Percentiles rank a stretch among this genome's conserved stretches.
phyloP scores from a whole-genome alignment of 2,329 filamentous ascomycete species.

The Ophiostoma ulmi region DNA sequence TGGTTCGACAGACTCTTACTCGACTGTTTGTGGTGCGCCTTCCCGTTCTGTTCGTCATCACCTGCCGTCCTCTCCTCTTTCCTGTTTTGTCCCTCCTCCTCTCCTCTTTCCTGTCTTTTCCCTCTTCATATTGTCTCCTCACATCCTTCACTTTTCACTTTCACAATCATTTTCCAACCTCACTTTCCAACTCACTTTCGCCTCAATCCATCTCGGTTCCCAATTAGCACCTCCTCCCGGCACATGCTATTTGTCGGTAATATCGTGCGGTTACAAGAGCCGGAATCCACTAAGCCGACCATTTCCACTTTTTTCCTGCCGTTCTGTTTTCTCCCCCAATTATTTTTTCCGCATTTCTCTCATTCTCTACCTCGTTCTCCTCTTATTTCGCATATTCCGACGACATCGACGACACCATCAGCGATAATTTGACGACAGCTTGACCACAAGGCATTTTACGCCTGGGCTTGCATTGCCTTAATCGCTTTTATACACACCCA shows the following conservation, averaged over 20 bases:
- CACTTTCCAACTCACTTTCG: slow-evolving; percentile 7
- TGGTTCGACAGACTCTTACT: slow-evolving; percentile 18
- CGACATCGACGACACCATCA: slow-evolving; percentile 3
- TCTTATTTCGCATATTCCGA: slow-evolving; percentile 7
- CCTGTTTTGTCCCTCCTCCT: slow-evolving; percentile 10
- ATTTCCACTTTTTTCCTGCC: slow-evolving; percentile 23
- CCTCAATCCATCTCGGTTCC: neutral
- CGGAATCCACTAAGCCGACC: slow-evolving; percentile 11
- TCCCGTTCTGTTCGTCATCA: slow-evolving; percentile 12
- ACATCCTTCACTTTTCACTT: neutral
- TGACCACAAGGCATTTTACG: slow-evolving; percentile 17
- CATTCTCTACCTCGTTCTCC: slow-evolving; percentile 1
- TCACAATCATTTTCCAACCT: neutral
- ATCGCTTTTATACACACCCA: neutral
- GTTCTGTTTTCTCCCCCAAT: slow-evolving; percentile 20
- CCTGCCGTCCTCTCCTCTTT: slow-evolving; percentile 17
- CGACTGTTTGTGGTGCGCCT: slow-evolving; percentile 19
- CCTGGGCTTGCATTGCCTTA: slow-evolving; percentile 5
- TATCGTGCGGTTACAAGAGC: slow-evolving; percentile 14
- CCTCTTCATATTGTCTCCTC: neutral
- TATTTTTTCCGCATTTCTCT: slow-evolving; percentile 19
- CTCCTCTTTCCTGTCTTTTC: slow-evolving; percentile 1
- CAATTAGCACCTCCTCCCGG: neutral
- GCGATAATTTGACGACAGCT: slow-evolving; percentile 11
- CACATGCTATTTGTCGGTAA: slow-evolving; percentile 19